phyloP scores from a whole-genome alignment of 371 early-diverging fungal species.

The Mucor sp. region DNA sequence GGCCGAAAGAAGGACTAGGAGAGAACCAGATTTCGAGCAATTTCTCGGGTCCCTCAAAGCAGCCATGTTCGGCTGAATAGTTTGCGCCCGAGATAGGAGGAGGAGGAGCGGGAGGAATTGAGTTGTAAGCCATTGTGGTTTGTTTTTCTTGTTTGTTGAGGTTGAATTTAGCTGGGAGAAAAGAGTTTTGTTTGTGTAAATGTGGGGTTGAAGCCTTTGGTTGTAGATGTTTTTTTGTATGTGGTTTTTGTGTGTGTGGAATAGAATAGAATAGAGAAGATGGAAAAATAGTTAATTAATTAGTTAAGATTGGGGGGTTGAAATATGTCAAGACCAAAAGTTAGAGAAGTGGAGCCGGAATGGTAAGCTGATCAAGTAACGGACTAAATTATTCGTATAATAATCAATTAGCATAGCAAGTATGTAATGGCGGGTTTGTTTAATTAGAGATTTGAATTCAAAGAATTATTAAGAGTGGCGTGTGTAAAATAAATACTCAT shows the following conservation, averaged over 20 bases:
- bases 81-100: conserved; percentile 38
- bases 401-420: conserved; percentile 43
- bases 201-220: background rate
- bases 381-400: conserved; percentile 40
- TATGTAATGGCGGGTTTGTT: conserved; percentile 16
- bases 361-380: conserved; percentile 48
- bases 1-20: conserved; percentile 34
- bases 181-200: background rate
- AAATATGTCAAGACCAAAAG: conserved; percentile 52
- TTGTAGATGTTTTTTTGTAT: background rate
- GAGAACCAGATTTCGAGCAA: conserved; percentile 94
- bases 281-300: conserved; percentile 19
- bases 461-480: conserved; percentile 23
- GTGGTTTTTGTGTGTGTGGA: background rate
- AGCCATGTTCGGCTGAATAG: conserved; percentile 53
- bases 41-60: conserved; percentile 95
- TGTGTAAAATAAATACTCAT: conserved; percentile 27
- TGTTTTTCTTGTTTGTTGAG: background rate
- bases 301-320: conserved; percentile 6
- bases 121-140: conserved; percentile 11
- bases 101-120: conserved; percentile 28
- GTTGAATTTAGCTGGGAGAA: background rate
- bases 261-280: background rate
- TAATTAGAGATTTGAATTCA: conserved; percentile 18
- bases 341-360: conserved; percentile 55